A percentile compares a stretch with the other conserved stretches of the same genome.
Evolutionary conservation across 257 asterid genomes (phyloP).

Genomic region (Rauvolfia tetraphylla): DNA sequence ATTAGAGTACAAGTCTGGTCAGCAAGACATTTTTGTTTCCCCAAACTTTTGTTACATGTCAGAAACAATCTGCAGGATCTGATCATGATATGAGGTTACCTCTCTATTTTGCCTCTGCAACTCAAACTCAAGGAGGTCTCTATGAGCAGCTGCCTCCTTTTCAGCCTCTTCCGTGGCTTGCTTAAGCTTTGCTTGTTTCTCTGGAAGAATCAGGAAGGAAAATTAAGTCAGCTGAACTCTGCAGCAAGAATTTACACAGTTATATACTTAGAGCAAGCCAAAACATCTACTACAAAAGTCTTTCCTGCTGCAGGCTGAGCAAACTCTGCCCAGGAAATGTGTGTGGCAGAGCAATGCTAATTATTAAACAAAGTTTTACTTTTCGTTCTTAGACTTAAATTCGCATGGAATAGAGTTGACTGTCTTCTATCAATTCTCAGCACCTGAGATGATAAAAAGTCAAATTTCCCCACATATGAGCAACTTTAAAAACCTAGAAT

Average conservation of each 20-base stretch:
- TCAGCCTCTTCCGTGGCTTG: slow-evolving; percentile 21
- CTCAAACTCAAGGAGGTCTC: slow-evolving; percentile 16
- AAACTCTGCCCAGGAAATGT: background rate
- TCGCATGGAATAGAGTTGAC: background rate
- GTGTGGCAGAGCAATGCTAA: background rate
- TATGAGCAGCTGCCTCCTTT: slow-evolving; percentile 18
- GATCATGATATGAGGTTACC: slow-evolving; percentile 5
- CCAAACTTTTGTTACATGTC: too few species aligned
- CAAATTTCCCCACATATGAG: background rate
- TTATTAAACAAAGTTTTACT: background rate
- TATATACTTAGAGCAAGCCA: too few species aligned
- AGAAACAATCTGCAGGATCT: background rate
- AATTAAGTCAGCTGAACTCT: background rate
- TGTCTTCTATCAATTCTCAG: background rate
- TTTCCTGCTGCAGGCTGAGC: too few species aligned
- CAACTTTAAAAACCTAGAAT: background rate
- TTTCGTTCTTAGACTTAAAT: background rate
- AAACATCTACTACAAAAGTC: too few species aligned
- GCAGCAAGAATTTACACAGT: background rate
- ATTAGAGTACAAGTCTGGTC: background rate
- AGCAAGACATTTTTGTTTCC: background rate
- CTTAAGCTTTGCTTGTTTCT: slow-evolving; percentile 12
- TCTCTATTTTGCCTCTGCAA: slow-evolving; percentile 13
- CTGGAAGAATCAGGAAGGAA: slow-evolving; percentile 1
- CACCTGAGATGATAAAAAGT: background rate